Evolutionary conservation across 202 grass and related monocot genomes (phyloP), one percentile per base, ranked within the genome.

Genomic region (Panicum virgatum): DNA sequence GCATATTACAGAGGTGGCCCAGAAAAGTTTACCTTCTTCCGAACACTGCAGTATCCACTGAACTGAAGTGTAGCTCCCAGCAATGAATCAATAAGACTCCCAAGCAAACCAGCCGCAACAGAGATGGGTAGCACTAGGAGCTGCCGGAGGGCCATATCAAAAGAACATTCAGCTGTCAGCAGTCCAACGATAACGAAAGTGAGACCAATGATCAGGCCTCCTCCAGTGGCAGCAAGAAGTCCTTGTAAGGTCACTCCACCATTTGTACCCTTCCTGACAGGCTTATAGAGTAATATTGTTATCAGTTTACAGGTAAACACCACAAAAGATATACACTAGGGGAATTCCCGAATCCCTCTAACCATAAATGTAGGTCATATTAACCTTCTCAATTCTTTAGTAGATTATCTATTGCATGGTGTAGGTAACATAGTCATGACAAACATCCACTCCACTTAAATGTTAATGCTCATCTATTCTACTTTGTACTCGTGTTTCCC

Each of bases 71-170:
- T 97, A 34, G 95, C 95, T 78, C 95, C 95, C 42, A 97, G 62
- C n/a, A 97, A 80, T 15, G 95, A 97, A 91, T 97, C 94, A 75
- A 94, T 94, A 58, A 97, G 66, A 92, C 94, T 97, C 11, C 94
- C 94, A 36, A 80, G 37, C 84, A 97, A 85, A 75, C 94, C 94
- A 63, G 86, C 88, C 39, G 82, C 82, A 76, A 84, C 85, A 62
- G 94, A 87, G 48, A 97, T 82, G 42, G 94, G 94, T 75, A 94
- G 57, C 61, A 86, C 66, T 46, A 94, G 73, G 26, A 97, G 84
- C 74, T 94, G 95, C 36, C 66, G 67, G 85, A 89, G 73, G 16
- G 76, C 63, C 43, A 85, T 65, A 85, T 92, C 82, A 87, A 73
- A 78, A 69, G 88, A 83, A 84, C 92, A 97, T 82, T 92, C 75